A percentile compares a stretch with the other conserved stretches of the same genome.
Conservation (phyloP, 2,329 filamentous ascomycete genomes). For the Fusarium sp. region DNA sequence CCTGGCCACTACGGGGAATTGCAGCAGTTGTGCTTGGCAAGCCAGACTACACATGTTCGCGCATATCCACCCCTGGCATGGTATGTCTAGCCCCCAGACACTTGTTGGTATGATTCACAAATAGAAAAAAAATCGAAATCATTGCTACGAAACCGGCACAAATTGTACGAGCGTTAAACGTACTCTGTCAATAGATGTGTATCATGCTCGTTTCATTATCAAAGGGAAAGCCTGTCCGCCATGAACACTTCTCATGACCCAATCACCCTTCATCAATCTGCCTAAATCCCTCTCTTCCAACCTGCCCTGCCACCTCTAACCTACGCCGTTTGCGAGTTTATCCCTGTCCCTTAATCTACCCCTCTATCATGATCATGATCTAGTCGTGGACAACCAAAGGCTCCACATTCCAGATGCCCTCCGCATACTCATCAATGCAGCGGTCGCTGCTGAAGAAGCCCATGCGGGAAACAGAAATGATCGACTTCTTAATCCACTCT, state of each 20-base stretch:
- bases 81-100: neutral
- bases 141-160: neutral
- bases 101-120: neutral
- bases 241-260: conserved; percentile 21
- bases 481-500: conserved; percentile 91
- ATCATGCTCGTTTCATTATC: conserved; percentile 33
- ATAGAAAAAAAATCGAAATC: neutral
- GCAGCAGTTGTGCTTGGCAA: neutral
- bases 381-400: conserved; percentile 68
- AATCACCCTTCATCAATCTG: conserved; percentile 29
- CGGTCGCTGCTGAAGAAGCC: conserved; percentile 97
- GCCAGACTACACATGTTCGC: neutral
- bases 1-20: neutral
- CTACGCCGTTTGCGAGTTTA: conserved; percentile 25
- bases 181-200: neutral
- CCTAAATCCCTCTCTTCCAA: conserved; percentile 9
- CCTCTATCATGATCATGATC: conserved; percentile 16
- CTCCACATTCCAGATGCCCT: conserved; percentile 97
- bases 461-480: conserved; percentile 91
- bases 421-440: conserved; percentile 97
- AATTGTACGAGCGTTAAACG: neutral
- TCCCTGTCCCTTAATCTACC: conserved; percentile 15
- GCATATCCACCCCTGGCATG: neutral
- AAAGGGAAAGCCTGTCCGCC: conserved; percentile 17
- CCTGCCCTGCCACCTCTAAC: conserved; percentile 6